Percentiles rank a stretch among this genome's conserved stretches.
These are phyloP conservation scores for Plantago major DNA, from an alignment of 257 asterid genomes.

Conservation along the genomic window DNA sequence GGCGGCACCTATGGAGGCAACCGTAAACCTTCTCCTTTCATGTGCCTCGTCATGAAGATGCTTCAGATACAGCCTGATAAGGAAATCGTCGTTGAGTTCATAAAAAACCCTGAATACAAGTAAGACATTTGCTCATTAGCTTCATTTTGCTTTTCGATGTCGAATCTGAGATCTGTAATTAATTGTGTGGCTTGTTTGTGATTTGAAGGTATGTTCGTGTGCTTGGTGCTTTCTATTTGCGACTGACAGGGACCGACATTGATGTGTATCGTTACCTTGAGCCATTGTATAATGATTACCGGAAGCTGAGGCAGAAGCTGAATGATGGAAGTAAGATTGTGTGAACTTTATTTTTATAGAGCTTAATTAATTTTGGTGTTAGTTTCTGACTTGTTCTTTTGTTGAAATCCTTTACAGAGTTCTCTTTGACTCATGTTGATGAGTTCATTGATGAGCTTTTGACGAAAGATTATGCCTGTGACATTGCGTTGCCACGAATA, in stretches of 20 bases:
- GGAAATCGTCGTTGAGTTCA: conserved; percentile 93
- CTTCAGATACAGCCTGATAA: conserved; percentile 99
- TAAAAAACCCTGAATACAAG: conserved; percentile 91
- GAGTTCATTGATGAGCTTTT: conserved; percentile 80
- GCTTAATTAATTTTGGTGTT: neutral
- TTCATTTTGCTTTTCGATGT: neutral
- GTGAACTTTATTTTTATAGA: neutral
- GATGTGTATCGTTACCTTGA: conserved; percentile 88
- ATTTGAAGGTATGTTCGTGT: conserved; percentile 65
- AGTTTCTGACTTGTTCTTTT: conserved; percentile 1
- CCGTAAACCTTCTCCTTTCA: conserved; percentile 81
- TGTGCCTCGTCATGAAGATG: conserved; percentile 89
- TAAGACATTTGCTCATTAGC: conserved; percentile 13
- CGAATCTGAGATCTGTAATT: neutral
- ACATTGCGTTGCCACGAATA: conserved; percentile 80
- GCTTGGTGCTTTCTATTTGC: conserved; percentile 92
- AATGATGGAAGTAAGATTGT: conserved; percentile 61
- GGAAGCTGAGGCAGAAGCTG: conserved; percentile 64
- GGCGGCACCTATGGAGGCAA: conserved; percentile 86
- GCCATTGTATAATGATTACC: conserved; percentile 88
- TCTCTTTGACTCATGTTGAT: conserved; percentile 77
- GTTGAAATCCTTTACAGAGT: conserved; percentile 36
- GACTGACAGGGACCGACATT: conserved; percentile 84
- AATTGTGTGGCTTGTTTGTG: neutral
- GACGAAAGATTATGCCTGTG: conserved; percentile 87